A percentile compares a stretch with the other conserved stretches of the same genome.
Evolutionary conservation across 495 filamentous ascomycete species (phyloP).

Genomic region (Aspergillus coremiiformis): DNA sequence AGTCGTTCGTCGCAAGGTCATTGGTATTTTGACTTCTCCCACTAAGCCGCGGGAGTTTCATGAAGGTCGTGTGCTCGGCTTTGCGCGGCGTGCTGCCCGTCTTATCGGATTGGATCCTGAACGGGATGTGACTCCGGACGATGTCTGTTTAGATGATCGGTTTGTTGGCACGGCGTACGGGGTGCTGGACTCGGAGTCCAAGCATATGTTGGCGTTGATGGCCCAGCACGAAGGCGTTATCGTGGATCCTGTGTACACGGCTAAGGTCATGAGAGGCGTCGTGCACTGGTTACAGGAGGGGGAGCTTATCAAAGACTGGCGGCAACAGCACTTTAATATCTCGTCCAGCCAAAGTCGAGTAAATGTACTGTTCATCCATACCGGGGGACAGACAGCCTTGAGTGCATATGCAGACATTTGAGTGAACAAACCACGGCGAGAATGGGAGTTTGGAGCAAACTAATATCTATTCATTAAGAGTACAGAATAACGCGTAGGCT

Average conservation of each 20-base stretch:
- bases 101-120: slow-evolving; percentile 24
- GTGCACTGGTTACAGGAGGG: slow-evolving; percentile 23
- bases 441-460: neutral
- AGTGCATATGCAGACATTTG: slow-evolving; percentile 28
- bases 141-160: slow-evolving; percentile 31
- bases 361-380: slow-evolving; percentile 37
- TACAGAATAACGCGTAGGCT: slow-evolving; percentile 7
- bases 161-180: slow-evolving; percentile 32
- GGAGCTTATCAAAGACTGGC: slow-evolving; percentile 16
- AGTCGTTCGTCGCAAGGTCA: slow-evolving; percentile 10
- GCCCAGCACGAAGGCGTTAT: slow-evolving; percentile 26
- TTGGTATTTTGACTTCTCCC: slow-evolving; percentile 33
- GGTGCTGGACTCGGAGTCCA: slow-evolving; percentile 22
- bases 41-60: slow-evolving; percentile 24
- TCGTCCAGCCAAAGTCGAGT: slow-evolving; percentile 9
- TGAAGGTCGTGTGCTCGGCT: slow-evolving; percentile 25
- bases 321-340: neutral
- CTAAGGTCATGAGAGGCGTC: slow-evolving; percentile 28
- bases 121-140: slow-evolving; percentile 20
- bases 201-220: slow-evolving; percentile 17
- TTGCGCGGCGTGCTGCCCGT: slow-evolving; percentile 24
- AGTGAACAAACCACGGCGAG: slow-evolving; percentile 1
- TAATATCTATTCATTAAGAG: slow-evolving; percentile 14
- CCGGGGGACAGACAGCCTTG: slow-evolving; percentile 33
- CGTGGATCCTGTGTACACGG: slow-evolving; percentile 36